These are phyloP conservation scores for Backusella psychrophila DNA, from an alignment of 192 early-diverging fungal species.

Conservation along the genomic window DNA sequence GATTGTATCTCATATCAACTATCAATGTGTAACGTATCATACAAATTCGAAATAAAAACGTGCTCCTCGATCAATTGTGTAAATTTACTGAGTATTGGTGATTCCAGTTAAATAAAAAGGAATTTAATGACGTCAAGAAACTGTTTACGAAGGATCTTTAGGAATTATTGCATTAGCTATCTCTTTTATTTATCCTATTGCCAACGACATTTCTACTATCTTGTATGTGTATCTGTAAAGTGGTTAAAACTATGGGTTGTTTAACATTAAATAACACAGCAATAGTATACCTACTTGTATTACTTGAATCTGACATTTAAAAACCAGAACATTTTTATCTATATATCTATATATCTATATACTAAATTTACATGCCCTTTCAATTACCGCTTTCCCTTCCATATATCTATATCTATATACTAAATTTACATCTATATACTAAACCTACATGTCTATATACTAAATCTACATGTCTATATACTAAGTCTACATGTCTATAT, in stretches of 20 bases:
- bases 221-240: neutral
- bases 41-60: neutral
- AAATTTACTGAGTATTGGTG: neutral
- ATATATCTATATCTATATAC: no score
- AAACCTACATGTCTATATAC: no score
- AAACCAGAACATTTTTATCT: neutral
- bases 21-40: neutral
- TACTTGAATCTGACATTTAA: neutral
- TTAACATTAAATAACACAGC: neutral
- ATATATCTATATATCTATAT: no score
- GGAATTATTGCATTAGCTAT: neutral
- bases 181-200: neutral
- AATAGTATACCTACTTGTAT: neutral
- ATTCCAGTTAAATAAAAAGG: neutral
- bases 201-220: neutral
- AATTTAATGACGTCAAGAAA: neutral
- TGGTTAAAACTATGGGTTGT: neutral
- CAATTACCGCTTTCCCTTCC: no score
- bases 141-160: neutral
- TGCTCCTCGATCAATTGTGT: neutral
- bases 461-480: no score
- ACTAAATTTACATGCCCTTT: no score
- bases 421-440: no score
- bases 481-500: no score
- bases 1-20: neutral